Evolutionary conservation across 495 filamentous ascomycete genomes (phyloP).

Genomic region (Penicillium riverlandense): DNA sequence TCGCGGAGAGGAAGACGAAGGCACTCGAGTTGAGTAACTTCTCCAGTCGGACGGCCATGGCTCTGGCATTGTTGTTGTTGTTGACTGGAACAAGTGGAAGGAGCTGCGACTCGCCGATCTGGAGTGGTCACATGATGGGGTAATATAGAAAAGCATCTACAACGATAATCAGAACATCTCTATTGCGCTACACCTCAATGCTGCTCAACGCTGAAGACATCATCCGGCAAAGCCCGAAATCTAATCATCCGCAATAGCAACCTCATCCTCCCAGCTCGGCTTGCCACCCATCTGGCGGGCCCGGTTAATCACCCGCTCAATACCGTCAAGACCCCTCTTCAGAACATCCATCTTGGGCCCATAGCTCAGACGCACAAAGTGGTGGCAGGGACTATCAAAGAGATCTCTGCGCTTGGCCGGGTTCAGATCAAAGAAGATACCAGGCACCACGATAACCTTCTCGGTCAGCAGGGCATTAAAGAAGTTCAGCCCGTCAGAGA

Average conservation of each 20-base stretch:
- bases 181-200: too few relatives aligned
- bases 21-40: slow-evolving; percentile 75
- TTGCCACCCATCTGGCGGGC: slow-evolving; percentile 25
- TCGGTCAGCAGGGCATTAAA: slow-evolving; percentile 87
- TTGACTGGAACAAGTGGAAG: too few relatives aligned
- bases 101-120: too few relatives aligned
- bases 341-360: slow-evolving; percentile 86
- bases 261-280: slow-evolving; percentile 31
- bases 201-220: too few relatives aligned
- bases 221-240: too few relatives aligned
- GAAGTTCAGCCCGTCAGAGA: slow-evolving; percentile 91
- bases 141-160: too few relatives aligned
- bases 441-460: slow-evolving; percentile 92
- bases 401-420: slow-evolving; percentile 82
- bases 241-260: slow-evolving; percentile 35
- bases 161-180: too few relatives aligned
- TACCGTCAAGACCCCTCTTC: slow-evolving; percentile 77
- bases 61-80: too few relatives aligned
- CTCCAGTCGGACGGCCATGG: slow-evolving; percentile 52
- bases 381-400: slow-evolving; percentile 93
- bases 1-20: slow-evolving; percentile 69
- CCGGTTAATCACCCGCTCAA: slow-evolving; percentile 63
- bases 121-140: too few relatives aligned
- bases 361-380: slow-evolving; percentile 88
- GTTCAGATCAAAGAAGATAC: slow-evolving; percentile 81